Evolutionary conservation across 345 rosid species (phyloP).

Genomic region (Garcia nutans): DNA sequence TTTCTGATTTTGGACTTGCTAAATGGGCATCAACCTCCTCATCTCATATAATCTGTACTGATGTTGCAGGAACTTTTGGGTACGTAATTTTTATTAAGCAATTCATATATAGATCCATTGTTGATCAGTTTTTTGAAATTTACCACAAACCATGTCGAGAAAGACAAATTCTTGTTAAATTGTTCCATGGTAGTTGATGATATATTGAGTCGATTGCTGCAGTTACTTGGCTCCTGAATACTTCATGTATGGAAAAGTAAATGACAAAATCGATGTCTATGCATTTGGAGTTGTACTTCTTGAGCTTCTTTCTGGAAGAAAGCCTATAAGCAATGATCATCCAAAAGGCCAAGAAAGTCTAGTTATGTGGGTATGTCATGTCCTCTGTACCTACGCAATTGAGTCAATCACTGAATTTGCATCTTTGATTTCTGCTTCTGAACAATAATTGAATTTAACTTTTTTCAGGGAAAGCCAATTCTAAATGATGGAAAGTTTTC

Average conservation of each 20-base stretch:
- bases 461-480: slow-evolving; percentile 31
- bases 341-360: slow-evolving; percentile 38
- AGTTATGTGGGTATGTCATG: slow-evolving; percentile 36
- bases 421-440: background rate
- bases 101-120: background rate
- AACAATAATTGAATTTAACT: slow-evolving; percentile 13
- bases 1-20: slow-evolving; percentile 97
- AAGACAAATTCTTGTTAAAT: background rate
- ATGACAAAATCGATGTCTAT: slow-evolving; percentile 88
- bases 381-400: slow-evolving; percentile 3
- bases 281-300: slow-evolving; percentile 59
- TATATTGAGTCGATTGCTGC: slow-evolving; percentile 23
- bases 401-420: background rate
- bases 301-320: slow-evolving; percentile 26
- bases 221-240: slow-evolving; percentile 99
- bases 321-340: slow-evolving; percentile 32
- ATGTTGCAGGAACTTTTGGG: slow-evolving; percentile 97
- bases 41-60: slow-evolving; percentile 50
- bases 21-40: slow-evolving; percentile 56
- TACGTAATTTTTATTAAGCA: slow-evolving; percentile 26
- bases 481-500: slow-evolving; percentile 24
- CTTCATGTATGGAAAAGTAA: slow-evolving; percentile 92
- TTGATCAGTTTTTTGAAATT: background rate
- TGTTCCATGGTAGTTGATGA: background rate
- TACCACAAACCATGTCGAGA: background rate